Evolutionary conservation across 208 protist genomes (phyloP).

Genomic region (Crithidia fasciculata): DNA sequence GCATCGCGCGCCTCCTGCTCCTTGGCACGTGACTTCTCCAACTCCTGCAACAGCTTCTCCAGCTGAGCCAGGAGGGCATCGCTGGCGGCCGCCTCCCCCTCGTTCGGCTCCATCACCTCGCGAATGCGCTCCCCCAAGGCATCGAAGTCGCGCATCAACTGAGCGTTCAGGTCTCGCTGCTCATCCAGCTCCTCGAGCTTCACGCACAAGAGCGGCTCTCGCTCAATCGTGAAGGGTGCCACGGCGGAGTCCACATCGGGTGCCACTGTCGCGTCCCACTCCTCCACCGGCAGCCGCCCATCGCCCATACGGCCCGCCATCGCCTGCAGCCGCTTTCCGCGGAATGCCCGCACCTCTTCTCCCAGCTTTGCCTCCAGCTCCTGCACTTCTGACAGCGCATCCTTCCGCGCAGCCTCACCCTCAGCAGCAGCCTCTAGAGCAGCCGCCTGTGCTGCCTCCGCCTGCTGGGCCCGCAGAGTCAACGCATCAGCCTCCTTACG

Average conservation of each 20-base stretch:
- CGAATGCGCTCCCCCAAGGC: constrained; percentile 31
- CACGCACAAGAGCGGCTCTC: constrained; percentile 38
- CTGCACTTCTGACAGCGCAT: too few species aligned
- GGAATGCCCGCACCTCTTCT: constrained; percentile 38
- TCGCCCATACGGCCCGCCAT: constrained; percentile 23
- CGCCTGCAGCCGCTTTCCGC: constrained; percentile 32
- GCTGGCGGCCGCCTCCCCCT: not conserved
- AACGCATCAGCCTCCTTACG: not conserved
- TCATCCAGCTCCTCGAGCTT: constrained; percentile 41
- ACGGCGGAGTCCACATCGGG: not conserved
- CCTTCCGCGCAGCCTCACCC: too few species aligned
- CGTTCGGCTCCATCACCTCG: constrained; percentile 20
- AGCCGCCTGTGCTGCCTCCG: not conserved
- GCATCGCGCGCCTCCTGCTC: constrained; percentile 20
- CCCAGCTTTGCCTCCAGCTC: not conserved
- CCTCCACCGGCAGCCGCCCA: not conserved
- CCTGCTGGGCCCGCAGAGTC: not conserved
- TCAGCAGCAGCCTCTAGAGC: not conserved
- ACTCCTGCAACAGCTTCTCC: constrained; percentile 39
- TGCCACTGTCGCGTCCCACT: rapidly evolving
- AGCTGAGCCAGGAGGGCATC: constrained; percentile 39
- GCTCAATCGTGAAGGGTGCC: constrained; percentile 1
- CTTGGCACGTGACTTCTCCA: constrained; percentile 16
- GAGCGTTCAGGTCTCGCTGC: constrained; percentile 29
- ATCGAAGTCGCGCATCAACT: constrained; percentile 28